phyloP scores from a whole-genome alignment of 164 flowering plant species.

The Magnolia officinalis region DNA sequence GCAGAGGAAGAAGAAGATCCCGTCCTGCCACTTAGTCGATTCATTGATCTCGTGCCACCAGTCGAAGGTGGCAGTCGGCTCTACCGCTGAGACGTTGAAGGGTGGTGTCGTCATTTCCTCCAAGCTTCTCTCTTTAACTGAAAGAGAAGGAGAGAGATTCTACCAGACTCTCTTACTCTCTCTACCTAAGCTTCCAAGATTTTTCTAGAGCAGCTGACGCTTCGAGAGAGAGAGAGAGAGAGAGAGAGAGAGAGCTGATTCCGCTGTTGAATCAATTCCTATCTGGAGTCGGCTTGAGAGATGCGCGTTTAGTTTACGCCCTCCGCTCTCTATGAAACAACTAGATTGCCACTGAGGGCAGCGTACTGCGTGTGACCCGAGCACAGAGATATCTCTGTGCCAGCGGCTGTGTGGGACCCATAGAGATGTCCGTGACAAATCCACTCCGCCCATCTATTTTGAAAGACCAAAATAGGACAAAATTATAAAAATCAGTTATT shows the following conservation, averaged over 20 bases:
- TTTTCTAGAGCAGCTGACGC: not conserved
- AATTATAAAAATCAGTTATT: too few species aligned
- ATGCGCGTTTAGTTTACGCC: too few species aligned
- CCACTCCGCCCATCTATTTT: too few species aligned
- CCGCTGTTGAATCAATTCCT: not conserved
- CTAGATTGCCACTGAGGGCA: not conserved
- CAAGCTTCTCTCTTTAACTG: not conserved
- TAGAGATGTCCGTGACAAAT: too few species aligned
- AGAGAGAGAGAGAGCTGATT: not conserved
- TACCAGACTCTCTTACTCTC: not conserved
- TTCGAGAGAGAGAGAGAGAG: not conserved
- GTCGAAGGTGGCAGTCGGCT: slow-evolving; percentile 14
- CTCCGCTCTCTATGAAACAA: not conserved
- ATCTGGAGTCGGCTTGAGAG: too few species aligned
- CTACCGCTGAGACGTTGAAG: slow-evolving; percentile 5
- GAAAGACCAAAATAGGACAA: too few species aligned
- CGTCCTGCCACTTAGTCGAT: slow-evolving; percentile 80
- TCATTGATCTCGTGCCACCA: slow-evolving; percentile 96
- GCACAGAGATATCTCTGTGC: too few species aligned
- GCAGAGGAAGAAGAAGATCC: slow-evolving; percentile 75
- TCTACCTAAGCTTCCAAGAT: not conserved
- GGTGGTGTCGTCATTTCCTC: slow-evolving; percentile 10
- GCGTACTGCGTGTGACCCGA: too few species aligned
- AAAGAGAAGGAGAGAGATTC: not conserved
- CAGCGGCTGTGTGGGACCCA: too few species aligned